phyloP scores from a whole-genome alignment of 1,139 yeast genomes.

The Candida pseudocylindracea region DNA sequence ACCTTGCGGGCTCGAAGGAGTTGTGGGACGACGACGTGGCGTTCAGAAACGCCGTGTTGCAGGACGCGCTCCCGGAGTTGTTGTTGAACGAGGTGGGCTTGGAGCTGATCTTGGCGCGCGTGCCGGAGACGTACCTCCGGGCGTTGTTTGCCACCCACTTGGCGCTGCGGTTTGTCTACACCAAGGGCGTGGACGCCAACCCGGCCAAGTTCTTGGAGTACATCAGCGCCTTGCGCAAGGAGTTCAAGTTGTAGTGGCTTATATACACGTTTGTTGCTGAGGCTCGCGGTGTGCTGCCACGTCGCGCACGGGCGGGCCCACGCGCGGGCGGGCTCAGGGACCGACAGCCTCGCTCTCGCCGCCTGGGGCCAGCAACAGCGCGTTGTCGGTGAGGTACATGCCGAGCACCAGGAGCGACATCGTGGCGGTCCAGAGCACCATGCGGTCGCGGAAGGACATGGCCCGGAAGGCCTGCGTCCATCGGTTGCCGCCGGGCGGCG shows the following conservation, averaged over 20 bases:
- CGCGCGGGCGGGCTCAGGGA: too few relatives aligned
- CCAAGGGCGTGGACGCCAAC: slow-evolving; percentile 62
- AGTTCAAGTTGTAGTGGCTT: slow-evolving; percentile 4
- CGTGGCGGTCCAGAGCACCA: too few relatives aligned
- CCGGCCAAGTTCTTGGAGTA: slow-evolving; percentile 72
- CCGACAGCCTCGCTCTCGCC: too few relatives aligned
- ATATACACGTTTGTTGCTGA: too few relatives aligned
- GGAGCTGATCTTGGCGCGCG: slow-evolving; percentile 45
- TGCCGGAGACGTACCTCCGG: slow-evolving; percentile 72
- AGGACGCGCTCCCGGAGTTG: slow-evolving; percentile 59
- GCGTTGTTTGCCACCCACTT: slow-evolving; percentile 83
- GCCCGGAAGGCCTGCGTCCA: too few relatives aligned
- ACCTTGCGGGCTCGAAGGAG: slow-evolving; percentile 60
- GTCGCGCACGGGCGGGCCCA: too few relatives aligned
- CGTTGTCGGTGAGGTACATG: too few relatives aligned
- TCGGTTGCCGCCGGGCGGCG: too few relatives aligned
- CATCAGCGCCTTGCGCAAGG: slow-evolving; percentile 24
- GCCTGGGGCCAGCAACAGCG: too few relatives aligned
- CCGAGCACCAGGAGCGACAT: too few relatives aligned
- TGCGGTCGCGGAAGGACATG: too few relatives aligned
- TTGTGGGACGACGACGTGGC: slow-evolving; percentile 65
- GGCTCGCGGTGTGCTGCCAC: too few relatives aligned
- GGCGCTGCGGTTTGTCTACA: slow-evolving; percentile 77
- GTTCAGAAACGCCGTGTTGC: slow-evolving; percentile 58
- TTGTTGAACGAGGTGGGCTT: slow-evolving; percentile 59